Percentiles rank a stretch among this genome's conserved stretches.
phyloP scores from a whole-genome alignment of 1,139 yeast genomes.

The Sugiyamaella pinicola region DNA sequence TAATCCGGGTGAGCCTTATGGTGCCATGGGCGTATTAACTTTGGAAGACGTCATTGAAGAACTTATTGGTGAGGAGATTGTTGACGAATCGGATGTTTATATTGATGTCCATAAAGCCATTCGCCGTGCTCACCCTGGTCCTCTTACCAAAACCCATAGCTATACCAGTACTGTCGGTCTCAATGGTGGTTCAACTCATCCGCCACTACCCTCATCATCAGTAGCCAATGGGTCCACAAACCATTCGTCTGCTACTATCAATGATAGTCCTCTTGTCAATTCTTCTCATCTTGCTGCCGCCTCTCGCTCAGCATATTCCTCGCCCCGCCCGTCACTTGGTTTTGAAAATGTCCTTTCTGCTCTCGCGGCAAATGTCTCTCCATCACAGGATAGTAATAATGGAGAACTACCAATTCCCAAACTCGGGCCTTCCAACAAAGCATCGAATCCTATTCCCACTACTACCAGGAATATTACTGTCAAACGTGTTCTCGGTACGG shows the following conservation, averaged over 20 bases:
- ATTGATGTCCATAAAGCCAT: conserved; percentile 87
- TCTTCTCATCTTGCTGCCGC: neutral
- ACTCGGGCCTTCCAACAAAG: conserved; percentile 59
- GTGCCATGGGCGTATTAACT: conserved; percentile 90
- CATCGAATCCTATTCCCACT: conserved; percentile 78
- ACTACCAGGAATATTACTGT: conserved; percentile 55
- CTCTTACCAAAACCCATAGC: conserved; percentile 56
- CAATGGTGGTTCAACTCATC: neutral
- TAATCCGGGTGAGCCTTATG: conserved; percentile 82
- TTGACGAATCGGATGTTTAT: conserved; percentile 95
- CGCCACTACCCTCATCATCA: neutral
- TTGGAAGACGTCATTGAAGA: conserved; percentile 97
- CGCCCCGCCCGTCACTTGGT: conserved; percentile 33
- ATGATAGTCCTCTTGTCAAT: conserved; percentile 7
- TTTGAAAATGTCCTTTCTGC: conserved; percentile 32
- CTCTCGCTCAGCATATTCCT: conserved; percentile 10
- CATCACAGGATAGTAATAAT: conserved; percentile 10
- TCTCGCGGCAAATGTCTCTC: conserved; percentile 18
- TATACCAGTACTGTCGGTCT: conserved; percentile 2
- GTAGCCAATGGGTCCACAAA: neutral
- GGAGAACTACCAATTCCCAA: conserved; percentile 32
- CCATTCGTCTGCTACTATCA: neutral
- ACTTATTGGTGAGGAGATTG: conserved; percentile 95
- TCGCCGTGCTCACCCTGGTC: conserved; percentile 76
- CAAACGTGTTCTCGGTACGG: conserved; percentile 35